Percentiles rank a stretch among this genome's conserved stretches.
phyloP scores from a whole-genome alignment of 345 rosid genomes.

The Gossypium raimondii region DNA sequence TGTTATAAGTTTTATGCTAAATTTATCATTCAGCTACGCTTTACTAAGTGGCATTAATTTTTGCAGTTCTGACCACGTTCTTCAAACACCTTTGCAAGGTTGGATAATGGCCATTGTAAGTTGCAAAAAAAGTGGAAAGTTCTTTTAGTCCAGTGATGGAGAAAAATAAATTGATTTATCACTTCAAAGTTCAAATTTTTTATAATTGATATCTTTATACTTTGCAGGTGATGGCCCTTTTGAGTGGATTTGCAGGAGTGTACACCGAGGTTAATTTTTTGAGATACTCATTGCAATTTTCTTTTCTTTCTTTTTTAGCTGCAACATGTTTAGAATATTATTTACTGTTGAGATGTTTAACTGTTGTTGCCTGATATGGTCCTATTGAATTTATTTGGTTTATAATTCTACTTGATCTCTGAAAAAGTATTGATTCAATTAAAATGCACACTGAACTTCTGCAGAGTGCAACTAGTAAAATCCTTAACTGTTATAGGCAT shows the following conservation, averaged over 20 bases:
- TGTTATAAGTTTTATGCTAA: background rate
- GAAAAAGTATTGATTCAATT: constrained; percentile 2
- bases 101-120: constrained; percentile 99
- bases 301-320: constrained; percentile 3
- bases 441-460: background rate
- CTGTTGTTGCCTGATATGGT: constrained; percentile 7
- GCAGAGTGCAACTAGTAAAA: background rate
- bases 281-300: background rate
- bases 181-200: constrained; percentile 7
- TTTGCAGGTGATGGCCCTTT: constrained; percentile 86
- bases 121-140: background rate
- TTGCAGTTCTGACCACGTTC: constrained; percentile 86
- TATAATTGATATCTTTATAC: background rate
- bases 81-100: constrained; percentile 82
- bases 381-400: background rate
- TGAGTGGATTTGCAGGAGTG: constrained; percentile 96
- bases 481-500: background rate
- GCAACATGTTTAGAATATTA: constrained; percentile 7
- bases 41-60: constrained; percentile 12
- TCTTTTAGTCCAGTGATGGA: constrained; percentile 4
- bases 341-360: background rate
- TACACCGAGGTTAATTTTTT: constrained; percentile 71
- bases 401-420: background rate
- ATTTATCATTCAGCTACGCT: background rate
- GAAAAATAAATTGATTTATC: constrained; percentile 11